Evolutionary conservation across 2,329 filamentous ascomycete genomes (phyloP), one percentile per base, ranked within the genome.

Genomic region (Xylaria sp.): DNA sequence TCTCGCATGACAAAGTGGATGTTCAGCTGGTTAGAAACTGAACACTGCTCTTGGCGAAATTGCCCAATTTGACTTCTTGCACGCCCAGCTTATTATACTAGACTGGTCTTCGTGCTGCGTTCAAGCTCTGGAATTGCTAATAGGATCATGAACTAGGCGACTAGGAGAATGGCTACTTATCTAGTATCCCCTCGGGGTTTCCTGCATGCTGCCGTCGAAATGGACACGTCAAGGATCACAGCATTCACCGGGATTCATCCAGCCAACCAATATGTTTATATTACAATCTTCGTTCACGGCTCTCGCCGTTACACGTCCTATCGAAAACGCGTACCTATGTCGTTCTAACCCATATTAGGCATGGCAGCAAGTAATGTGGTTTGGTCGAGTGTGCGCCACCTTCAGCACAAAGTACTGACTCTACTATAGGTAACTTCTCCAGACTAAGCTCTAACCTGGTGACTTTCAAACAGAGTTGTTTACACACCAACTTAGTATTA

Each of bases 11-110:
- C 35, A n/a, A 5, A 13, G n/a, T 57, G 32, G 32, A 47, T 58
- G 42, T 48, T 66, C 62, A 66, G 66, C 66, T 69, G 47, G 58
- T 58, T 32, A 16, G 44, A 23, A 47, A n/a, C 50, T 23, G 35
- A 25, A 10, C 18, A 61, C 23, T 8, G 10, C 5, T 10, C 55
- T 68, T 65, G 61, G 57, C 61, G 27, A 42, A 35, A 47, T 32
- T 25, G 23, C 12, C 25, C 12, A 57, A 68, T 60, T 32, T 27
- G 65, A 60, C 60, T 8, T 48, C 54, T 55, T 50, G 44, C 37
- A 50, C 47, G 29, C 37, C 23, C 44, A 32, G 35, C 35, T n/a
- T 54, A 54, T 60, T 35, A 53, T 23, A 59, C 23, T 53, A 50
- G 37, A 18, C 37, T 23, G 47, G 48, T 18, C 35, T 18, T n/a